phyloP scores from a whole-genome alignment of 257 asterid genomes.

The Anisodus acutangulus region DNA sequence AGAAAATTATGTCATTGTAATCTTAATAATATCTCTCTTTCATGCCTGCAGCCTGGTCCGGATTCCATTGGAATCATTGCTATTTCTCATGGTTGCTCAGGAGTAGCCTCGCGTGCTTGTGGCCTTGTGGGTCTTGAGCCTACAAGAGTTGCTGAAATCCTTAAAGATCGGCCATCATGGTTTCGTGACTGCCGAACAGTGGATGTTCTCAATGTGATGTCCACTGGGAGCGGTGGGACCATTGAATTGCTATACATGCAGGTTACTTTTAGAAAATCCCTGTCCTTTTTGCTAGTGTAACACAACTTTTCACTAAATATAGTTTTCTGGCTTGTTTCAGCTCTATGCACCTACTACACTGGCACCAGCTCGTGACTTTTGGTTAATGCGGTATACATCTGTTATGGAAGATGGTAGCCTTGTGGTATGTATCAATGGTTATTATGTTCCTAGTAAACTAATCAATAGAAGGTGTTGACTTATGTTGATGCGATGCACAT shows the following conservation, averaged over 20 bases:
- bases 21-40: not conserved
- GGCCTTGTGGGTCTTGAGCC: slow-evolving; percentile 98
- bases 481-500: not conserved
- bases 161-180: slow-evolving; percentile 96
- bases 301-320: not conserved
- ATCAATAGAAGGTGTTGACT: not conserved
- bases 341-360: slow-evolving; percentile 90
- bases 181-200: slow-evolving; percentile 93
- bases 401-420: slow-evolving; percentile 98
- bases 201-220: slow-evolving; percentile 82
- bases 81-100: slow-evolving; percentile 65
- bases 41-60: slow-evolving; percentile 64
- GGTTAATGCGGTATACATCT: slow-evolving; percentile 92
- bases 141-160: slow-evolving; percentile 92
- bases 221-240: slow-evolving; percentile 96
- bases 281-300: not conserved
- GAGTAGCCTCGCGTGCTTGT: slow-evolving; percentile 98
- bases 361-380: slow-evolving; percentile 97
- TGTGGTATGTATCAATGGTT: slow-evolving; percentile 55
- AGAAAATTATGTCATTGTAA: not conserved
- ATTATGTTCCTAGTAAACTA: not conserved
- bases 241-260: slow-evolving; percentile 95
- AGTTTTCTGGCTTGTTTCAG: slow-evolving; percentile 44
- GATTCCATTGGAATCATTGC: slow-evolving; percentile 69
- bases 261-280: slow-evolving; percentile 44